Evolutionary conservation across 1,139 yeast species (phyloP), one percentile per base, ranked within the genome.

Genomic region (Nakaseomyces bracarensis): DNA sequence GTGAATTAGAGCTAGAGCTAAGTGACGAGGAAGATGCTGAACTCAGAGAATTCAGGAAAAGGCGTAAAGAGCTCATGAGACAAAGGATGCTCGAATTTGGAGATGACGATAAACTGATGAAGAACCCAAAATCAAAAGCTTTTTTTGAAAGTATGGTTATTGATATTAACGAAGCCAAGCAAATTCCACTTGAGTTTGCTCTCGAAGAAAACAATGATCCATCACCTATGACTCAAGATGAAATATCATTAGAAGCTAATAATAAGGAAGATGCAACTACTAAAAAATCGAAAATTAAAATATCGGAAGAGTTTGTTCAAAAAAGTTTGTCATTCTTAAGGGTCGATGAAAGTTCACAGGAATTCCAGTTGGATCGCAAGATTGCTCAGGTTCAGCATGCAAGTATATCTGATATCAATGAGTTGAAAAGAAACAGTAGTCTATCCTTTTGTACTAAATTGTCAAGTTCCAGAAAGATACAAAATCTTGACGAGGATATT

Each of bases 141-240:
- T 86, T 86, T 56, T 80, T 82, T 54, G 77, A 77, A 22, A 72
- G 84, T 19, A 80, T 83, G 51, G 75, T 82, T 33, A 89, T 79
- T 42, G 69, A 62, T 35, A 52, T 46, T 6, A 43, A 49, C 8
- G 53, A 49, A 2, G 44, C 42, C 8, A 48, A 39, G 8, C 33
- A 40, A 22, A 43, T 35, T 34, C 44, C 44, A 1, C 49, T 47
- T 28, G 57, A 51, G 19, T 48, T 46, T 7, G 56, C 50, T 3
- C 7, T 5, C 14, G 34, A 52, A 49, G 21, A 55, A 50, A 13
- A 46, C 44, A 9, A 46, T 52, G 39, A 30, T 4, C 9, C 49
- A 16, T 4, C 11, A 13, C 49, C 20, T 48, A 50, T 16, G 44
- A 18, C 11, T 4, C 36, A 29, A 45, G 33, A 49, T 46, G 33